These are phyloP conservation scores for Oenanthe sinensis DNA, from an alignment of 129 eudicot genomes.

Conservation along the genomic window DNA sequence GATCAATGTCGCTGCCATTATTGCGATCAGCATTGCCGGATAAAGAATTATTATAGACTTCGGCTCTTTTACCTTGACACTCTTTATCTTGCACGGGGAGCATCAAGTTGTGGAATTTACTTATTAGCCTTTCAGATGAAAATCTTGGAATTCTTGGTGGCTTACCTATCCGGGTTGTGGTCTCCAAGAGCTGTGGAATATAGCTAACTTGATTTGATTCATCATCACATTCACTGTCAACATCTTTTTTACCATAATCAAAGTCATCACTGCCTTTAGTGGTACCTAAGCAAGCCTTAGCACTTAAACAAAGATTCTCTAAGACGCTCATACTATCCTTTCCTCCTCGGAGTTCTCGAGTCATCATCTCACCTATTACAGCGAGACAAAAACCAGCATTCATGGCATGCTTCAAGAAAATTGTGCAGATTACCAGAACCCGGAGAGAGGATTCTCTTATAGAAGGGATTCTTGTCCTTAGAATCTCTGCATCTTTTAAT, in stretches of 20 bases:
- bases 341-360: constrained; percentile 69
- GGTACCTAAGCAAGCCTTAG: constrained; percentile 27
- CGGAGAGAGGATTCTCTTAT: constrained; percentile 83
- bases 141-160: constrained; percentile 36
- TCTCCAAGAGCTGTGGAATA: constrained; percentile 12
- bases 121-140: constrained; percentile 23
- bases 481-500: constrained; percentile 69
- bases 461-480: constrained; percentile 59
- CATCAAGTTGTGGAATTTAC: constrained; percentile 21
- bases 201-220: constrained; percentile 16
- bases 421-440: constrained; percentile 69
- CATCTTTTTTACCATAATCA: constrained; percentile 23
- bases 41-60: not conserved
- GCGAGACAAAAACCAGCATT: constrained; percentile 73
- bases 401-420: constrained; percentile 69
- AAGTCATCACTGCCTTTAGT: constrained; percentile 14
- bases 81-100: constrained; percentile 20
- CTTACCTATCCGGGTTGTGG: constrained; percentile 26
- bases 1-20: constrained; percentile 18
- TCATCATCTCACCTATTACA: constrained; percentile 94
- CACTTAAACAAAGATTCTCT: constrained; percentile 55
- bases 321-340: constrained; percentile 66
- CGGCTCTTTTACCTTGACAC: constrained; percentile 13
- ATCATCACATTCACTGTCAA: constrained; percentile 42
- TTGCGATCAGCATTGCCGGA: not conserved